A percentile compares a stretch with the other conserved stretches of the same genome.
These are phyloP conservation scores for Saxispiralis lemnorum DNA, from an alignment of 495 filamentous ascomycete genomes.

Conservation along the genomic window DNA sequence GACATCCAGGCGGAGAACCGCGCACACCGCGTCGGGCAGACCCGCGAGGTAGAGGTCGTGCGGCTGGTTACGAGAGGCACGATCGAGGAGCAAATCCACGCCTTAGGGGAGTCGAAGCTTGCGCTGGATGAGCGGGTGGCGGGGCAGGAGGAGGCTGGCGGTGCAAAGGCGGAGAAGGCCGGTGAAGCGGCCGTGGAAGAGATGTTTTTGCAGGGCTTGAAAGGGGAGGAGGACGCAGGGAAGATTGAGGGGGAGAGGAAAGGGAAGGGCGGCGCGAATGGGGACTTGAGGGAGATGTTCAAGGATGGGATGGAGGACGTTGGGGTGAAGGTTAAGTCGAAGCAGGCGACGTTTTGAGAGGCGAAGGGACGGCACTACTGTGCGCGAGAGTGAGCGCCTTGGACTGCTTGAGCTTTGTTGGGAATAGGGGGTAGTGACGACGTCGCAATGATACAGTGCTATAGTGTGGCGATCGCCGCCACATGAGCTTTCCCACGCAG, in stretches of 20 bases:
- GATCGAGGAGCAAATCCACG: slow-evolving; percentile 84
- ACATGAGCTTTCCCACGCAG: too few species aligned
- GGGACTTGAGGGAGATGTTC: slow-evolving; percentile 22
- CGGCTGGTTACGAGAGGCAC: slow-evolving; percentile 66
- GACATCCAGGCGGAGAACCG: slow-evolving; percentile 93
- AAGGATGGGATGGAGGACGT: slow-evolving; percentile 21
- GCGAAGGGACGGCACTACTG: too few species aligned
- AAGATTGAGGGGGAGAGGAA: slow-evolving; percentile 1
- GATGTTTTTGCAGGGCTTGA: slow-evolving; percentile 36
- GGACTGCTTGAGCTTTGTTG: too few species aligned
- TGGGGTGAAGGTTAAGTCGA: slow-evolving; percentile 16
- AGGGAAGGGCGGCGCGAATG: background rate
- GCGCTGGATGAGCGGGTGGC: slow-evolving; percentile 76
- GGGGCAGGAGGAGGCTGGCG: slow-evolving; percentile 28
- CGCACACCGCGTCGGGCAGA: slow-evolving; percentile 87
- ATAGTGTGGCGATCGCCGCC: too few species aligned
- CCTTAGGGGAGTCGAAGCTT: slow-evolving; percentile 76
- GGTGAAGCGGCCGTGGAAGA: slow-evolving; percentile 46
- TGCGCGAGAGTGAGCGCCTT: too few species aligned
- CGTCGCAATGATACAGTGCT: too few species aligned
- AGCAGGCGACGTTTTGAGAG: slow-evolving; percentile 10
- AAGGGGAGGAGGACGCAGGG: slow-evolving; percentile 9
- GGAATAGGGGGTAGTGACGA: too few species aligned
- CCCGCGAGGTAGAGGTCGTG: slow-evolving; percentile 67
- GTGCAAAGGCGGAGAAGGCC: slow-evolving; percentile 34